phyloP scores from a whole-genome alignment of 169 alveolate genomes.

The Neospora caninum region DNA sequence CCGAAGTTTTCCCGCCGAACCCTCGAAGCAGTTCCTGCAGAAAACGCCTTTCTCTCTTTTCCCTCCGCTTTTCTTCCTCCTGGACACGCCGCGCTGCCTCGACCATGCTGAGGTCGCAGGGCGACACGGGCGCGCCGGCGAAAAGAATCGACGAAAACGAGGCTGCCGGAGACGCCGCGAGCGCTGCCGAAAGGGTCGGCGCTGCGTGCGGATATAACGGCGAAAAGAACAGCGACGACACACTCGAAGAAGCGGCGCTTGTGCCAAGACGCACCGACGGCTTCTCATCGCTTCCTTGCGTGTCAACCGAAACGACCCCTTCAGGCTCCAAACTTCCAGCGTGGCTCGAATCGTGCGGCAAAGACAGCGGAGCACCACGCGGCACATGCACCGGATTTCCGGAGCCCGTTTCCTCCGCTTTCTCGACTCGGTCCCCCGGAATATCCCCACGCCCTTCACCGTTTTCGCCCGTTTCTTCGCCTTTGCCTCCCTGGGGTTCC shows the following conservation, averaged over 20 bases:
- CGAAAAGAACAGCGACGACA: background rate
- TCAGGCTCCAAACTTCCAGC: too few relatives aligned
- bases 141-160: background rate
- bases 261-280: background rate
- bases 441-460: too few relatives aligned
- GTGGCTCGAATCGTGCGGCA: too few relatives aligned
- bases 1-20: background rate
- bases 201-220: background rate
- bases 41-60: background rate
- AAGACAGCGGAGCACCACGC: too few relatives aligned
- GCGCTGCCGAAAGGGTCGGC: background rate
- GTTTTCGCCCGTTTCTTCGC: too few relatives aligned
- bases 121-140: background rate
- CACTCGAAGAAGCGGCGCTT: background rate
- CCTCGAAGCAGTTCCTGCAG: slow-evolving; percentile 25
- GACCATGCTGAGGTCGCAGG: background rate
- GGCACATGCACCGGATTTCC: too few relatives aligned
- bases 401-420: too few relatives aligned
- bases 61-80: background rate
- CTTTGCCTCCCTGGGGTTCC: background rate
- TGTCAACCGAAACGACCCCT: background rate
- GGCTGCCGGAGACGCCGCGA: background rate
- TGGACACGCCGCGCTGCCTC: background rate
- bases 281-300: background rate
- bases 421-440: too few relatives aligned